phyloP scores from a whole-genome alignment of 306 rosid species.

The Mimosa pudica region DNA sequence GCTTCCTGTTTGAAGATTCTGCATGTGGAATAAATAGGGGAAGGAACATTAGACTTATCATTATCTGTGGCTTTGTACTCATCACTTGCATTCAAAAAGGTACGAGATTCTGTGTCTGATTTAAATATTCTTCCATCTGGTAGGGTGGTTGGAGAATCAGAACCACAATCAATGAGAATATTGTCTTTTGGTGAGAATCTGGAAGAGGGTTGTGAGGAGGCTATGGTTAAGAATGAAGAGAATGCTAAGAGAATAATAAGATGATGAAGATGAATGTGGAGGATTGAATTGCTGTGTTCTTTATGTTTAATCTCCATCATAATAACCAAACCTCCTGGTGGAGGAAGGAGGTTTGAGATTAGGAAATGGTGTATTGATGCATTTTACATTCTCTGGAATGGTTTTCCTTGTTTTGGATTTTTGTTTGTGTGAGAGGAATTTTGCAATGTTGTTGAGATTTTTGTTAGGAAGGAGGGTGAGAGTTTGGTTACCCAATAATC shows the following conservation, averaged over 20 bases:
- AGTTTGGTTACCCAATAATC: conserved; percentile 30
- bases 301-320: conserved; percentile 50
- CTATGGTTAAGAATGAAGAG: conserved; percentile 6
- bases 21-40: conserved; percentile 53
- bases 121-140: conserved; percentile 83
- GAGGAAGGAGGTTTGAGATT: conserved; percentile 48
- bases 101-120: conserved; percentile 58
- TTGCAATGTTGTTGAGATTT: neutral
- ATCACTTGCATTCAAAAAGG: conserved; percentile 55
- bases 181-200: conserved; percentile 65
- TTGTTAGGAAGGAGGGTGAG: conserved; percentile 18
- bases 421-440: conserved; percentile 8
- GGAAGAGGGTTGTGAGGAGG: conserved; percentile 32
- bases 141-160: conserved; percentile 40
- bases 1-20: conserved; percentile 73
- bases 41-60: conserved; percentile 31
- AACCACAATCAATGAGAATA: conserved; percentile 79
- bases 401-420: neutral
- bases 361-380: conserved; percentile 26
- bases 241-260: conserved; percentile 41
- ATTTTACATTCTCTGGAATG: conserved; percentile 35
- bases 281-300: neutral
- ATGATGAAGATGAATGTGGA: conserved; percentile 37
- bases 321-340: conserved; percentile 66
- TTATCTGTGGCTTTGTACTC: conserved; percentile 47